Evolutionary conservation across 805 yeast genomes (phyloP), one percentile per base, ranked within the genome.

Genomic region (Candida qinlingensis): DNA sequence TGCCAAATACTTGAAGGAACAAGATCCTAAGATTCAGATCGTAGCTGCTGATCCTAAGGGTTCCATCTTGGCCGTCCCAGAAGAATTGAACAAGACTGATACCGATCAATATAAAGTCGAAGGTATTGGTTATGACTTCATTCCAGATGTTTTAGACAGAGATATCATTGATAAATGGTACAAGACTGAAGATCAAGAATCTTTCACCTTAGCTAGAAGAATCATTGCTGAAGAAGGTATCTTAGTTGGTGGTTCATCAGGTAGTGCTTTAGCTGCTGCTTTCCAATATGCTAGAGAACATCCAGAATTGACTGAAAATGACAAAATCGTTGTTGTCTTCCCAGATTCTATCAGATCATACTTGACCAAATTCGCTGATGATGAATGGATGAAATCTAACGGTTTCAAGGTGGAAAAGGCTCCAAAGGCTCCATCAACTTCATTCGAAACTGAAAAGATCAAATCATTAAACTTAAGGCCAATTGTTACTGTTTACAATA

Each of bases 281-380:
- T 75, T 87, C 49, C 70, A 80, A 57, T 85, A 85, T 53, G 81
- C 82, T 54, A 73, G 81, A 60, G 81, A 78, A 45, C 76, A 73
- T 46, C 75, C 76, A 41, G 74, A 72, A 52, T 74, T 87, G 64
- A 78, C 84, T 41, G 88, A 84, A 70, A 77, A 82, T 44, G 95
- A 85, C 56, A 77, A 77, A 19, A 76, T 87, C 50, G 96, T 87
- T 33, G 89, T 85, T 42, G 83, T 87, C 26, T 79, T 86, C 78
- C 96, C 96, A 41, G 96, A 87, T 66, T 82, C 90, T 39, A 80
- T 87, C 62, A 81, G 96, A 73, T 87, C 95, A 4, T 87, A 87
- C 70, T 75, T 87, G 68, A 81, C 94, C 54, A 87, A 87, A 70
- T 87, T 87, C 62, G 92, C 87, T 37, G 95, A 87, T 65, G 95